Evolutionary conservation across 129 eudicot genomes (phyloP), one percentile per base, ranked within the genome.

Genomic region (Flaveria ramosissima): DNA sequence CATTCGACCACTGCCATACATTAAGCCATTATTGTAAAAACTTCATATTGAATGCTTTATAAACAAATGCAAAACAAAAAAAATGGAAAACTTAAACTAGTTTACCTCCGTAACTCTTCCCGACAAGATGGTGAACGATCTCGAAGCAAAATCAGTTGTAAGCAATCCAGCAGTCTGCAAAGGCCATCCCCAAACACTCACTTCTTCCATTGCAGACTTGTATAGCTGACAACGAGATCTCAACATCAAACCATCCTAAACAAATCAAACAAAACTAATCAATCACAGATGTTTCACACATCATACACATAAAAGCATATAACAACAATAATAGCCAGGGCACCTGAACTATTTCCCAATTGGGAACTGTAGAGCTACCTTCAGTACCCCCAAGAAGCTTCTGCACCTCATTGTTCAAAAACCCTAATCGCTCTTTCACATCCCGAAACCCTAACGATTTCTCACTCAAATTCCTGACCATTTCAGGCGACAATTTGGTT

Each of bases 111-210:
- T 90, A 20, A 91, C 84, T 84, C 90, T 84, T 79, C 98, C 97
- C 7, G 93, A 84, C 72, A 93, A 68, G 63, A 93, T 52, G 13
- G 86, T 83, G 42, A 87, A 84, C 5, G 91, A 87, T 72, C 83
- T 81, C 4, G 96, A 79, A 72, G 88, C 87, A 81, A 78, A 85
- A 24, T 84, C 82, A 41, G 97, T 71, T 24, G 89, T 86, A 45
- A 93, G 85, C 85, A 91, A 78, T 60, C 98, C 98, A 78, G 92
- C 77, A 45, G 96, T 86, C 75, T 91, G 90, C 84, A 87, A 65
- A 30, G 98, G 96, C 98, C 98, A 93, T 81, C 98, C 98, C 96
- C 97, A 87, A 23, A 91, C 73, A 74, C 88, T 86, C 75, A 93
- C 91, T 68, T 91, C 90, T 79, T 91, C 97, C 46, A 83, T 47